A percentile compares a stretch with the other conserved stretches of the same genome.
phyloP scores from a whole-genome alignment of 768 basidiomycete species.

The Lenzites betulinus region DNA sequence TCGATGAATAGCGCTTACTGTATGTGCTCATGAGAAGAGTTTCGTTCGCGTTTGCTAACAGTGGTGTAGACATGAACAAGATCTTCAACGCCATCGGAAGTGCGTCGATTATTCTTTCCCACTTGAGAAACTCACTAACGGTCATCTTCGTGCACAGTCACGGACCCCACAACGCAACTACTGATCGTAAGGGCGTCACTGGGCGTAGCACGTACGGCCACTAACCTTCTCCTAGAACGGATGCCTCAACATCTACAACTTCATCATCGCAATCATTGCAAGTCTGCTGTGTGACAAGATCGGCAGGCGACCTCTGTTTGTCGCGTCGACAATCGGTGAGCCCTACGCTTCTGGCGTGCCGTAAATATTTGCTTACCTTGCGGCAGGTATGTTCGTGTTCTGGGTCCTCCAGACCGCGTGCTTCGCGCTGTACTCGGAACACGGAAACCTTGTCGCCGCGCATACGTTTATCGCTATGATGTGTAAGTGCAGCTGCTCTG shows the following conservation, averaged over 20 bases:
- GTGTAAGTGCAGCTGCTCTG: slow-evolving; percentile 32
- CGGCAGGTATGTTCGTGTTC: slow-evolving; percentile 39
- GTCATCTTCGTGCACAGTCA: slow-evolving; percentile 36
- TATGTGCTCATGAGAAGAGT: slow-evolving; percentile 16
- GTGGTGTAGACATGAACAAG: slow-evolving; percentile 47
- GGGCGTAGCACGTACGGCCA: not conserved
- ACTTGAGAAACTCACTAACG: not conserved
- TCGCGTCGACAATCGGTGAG: slow-evolving; percentile 46
- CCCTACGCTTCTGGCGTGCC: not conserved
- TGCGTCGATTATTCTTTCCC: slow-evolving; percentile 17
- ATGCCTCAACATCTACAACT: slow-evolving; percentile 56
- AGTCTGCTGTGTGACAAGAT: slow-evolving; percentile 50
- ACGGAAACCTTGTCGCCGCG: slow-evolving; percentile 32
- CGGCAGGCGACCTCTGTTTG: slow-evolving; percentile 53
- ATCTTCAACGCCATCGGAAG: slow-evolving; percentile 55
- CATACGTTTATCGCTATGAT: slow-evolving; percentile 51
- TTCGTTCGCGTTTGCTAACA: not conserved
- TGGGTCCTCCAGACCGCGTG: slow-evolving; percentile 43
- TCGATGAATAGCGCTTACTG: slow-evolving; percentile 30
- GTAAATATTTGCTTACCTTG: slow-evolving; percentile 21
- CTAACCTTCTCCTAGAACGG: slow-evolving; percentile 44
- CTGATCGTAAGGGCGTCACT: slow-evolving; percentile 36
- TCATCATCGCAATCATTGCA: slow-evolving; percentile 52
- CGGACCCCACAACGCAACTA: slow-evolving; percentile 45
- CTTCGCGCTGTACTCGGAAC: slow-evolving; percentile 34